These are phyloP conservation scores for Neckera pumila DNA, from an alignment of 225 moss, liverwort and hornwort genomes.

Conservation along the genomic window DNA sequence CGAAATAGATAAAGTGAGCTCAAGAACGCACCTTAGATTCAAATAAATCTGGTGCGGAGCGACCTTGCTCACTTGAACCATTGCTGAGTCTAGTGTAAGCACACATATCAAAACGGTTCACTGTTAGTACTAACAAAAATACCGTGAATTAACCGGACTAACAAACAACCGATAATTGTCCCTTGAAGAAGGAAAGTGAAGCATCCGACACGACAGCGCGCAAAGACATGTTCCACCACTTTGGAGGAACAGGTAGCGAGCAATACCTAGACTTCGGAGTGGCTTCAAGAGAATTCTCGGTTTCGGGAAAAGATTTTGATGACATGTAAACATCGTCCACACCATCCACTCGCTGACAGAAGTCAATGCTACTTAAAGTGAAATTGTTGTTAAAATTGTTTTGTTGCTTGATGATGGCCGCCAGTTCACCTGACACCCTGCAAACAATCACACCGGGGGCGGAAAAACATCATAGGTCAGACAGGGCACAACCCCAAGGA, in stretches of 20 bases:
- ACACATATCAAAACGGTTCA: conserved; percentile 4
- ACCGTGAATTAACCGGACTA: background rate
- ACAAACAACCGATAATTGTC: background rate
- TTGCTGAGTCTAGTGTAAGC: conserved; percentile 23
- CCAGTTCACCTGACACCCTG: conserved; percentile 49
- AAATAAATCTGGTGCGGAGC: conserved; percentile 20
- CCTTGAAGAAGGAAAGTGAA: background rate
- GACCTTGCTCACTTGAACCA: conserved; percentile 25
- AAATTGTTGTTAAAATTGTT: conserved; percentile 37
- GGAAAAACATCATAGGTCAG: background rate
- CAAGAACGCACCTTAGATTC: conserved; percentile 18
- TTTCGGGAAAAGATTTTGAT: conserved; percentile 18
- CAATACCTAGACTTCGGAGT: conserved; percentile 35
- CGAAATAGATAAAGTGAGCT: background rate
- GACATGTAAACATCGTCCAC: conserved; percentile 21
- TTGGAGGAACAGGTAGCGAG: background rate
- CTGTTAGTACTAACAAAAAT: background rate
- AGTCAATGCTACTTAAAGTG: conserved; percentile 27
- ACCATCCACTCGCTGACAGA: conserved; percentile 32
- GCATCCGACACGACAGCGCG: background rate
- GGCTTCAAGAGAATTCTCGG: conserved; percentile 1
- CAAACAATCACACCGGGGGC: background rate
- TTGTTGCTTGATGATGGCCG: conserved; percentile 45
- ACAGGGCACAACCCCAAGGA: background rate
- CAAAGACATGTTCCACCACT: background rate